These are phyloP conservation scores for Teunomyces barrocoloradensis DNA, from an alignment of 805 yeast genomes.

Conservation along the genomic window DNA sequence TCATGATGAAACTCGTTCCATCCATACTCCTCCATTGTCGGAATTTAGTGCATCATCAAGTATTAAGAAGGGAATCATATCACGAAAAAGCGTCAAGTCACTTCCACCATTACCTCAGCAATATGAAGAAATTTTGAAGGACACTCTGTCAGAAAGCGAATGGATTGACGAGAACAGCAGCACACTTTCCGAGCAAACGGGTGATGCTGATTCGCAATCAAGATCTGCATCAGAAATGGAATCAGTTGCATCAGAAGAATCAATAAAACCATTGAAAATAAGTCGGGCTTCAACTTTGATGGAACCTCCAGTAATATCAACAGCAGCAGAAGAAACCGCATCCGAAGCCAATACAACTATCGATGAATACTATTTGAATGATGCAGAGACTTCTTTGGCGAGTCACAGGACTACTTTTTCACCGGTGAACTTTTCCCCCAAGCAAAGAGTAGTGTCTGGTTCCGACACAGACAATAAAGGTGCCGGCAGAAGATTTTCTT, in stretches of 20 bases:
- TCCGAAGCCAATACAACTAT: slow-evolving; percentile 2
- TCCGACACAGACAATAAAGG: slow-evolving; percentile 32
- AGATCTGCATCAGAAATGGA: background rate
- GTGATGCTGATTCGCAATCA: background rate
- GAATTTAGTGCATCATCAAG: background rate
- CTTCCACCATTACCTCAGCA: slow-evolving; percentile 2
- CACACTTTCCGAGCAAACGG: background rate
- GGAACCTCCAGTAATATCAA: background rate
- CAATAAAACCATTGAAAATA: slow-evolving; percentile 15
- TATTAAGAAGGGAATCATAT: background rate
- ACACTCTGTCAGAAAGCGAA: slow-evolving; percentile 3
- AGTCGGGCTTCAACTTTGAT: slow-evolving; percentile 8
- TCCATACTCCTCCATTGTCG: background rate
- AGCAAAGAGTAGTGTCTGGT: slow-evolving; percentile 10
- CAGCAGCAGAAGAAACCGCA: background rate
- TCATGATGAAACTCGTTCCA: background rate
- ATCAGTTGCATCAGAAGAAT: slow-evolving; percentile 6
- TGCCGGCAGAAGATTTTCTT: slow-evolving; percentile 33
- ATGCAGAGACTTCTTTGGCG: background rate
- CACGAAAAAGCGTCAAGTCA: background rate
- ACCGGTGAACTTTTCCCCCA: background rate
- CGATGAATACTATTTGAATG: slow-evolving; percentile 10
- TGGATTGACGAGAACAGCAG: slow-evolving; percentile 7
- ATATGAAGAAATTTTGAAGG: background rate
- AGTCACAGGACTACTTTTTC: background rate